Evolutionary conservation across 192 early-diverging fungal genomes (phyloP).

Genomic region (Coemansia sp.): DNA sequence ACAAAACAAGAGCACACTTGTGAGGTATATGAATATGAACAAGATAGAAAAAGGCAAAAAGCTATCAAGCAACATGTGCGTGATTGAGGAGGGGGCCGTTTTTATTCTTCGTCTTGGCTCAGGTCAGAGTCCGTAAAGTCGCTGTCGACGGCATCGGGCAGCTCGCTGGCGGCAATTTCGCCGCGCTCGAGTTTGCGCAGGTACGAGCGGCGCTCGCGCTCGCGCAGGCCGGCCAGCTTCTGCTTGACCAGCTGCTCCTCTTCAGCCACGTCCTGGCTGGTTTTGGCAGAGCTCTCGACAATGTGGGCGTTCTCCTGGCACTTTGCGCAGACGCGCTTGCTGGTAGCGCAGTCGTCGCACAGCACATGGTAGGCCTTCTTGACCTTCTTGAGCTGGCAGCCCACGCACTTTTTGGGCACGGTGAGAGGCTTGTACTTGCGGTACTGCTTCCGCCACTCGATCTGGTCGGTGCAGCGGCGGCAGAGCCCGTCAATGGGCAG

Average conservation of each 20-base stretch:
- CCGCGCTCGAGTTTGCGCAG: slow-evolving; percentile 77
- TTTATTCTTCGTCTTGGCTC: slow-evolving; percentile 43
- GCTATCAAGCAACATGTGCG: too few relatives aligned
- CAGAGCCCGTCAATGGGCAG: slow-evolving; percentile 82
- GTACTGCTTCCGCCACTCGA: slow-evolving; percentile 87
- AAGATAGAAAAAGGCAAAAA: too few relatives aligned
- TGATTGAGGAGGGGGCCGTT: too few relatives aligned
- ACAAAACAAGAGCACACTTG: too few relatives aligned
- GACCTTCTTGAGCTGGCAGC: slow-evolving; percentile 78
- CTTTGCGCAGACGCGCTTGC: slow-evolving; percentile 88
- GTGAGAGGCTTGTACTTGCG: slow-evolving; percentile 97
- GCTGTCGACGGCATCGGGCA: slow-evolving; percentile 35
- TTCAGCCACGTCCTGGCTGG: slow-evolving; percentile 61
- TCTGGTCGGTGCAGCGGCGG: slow-evolving; percentile 68
- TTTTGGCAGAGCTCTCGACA: slow-evolving; percentile 58
- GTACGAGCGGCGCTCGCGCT: slow-evolving; percentile 81
- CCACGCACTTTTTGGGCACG: slow-evolving; percentile 72
- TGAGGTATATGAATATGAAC: neutral
- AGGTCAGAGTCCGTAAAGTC: slow-evolving; percentile 56
- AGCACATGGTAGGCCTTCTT: slow-evolving; percentile 94
- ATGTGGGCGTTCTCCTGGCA: slow-evolving; percentile 74
- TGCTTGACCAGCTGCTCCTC: slow-evolving; percentile 75
- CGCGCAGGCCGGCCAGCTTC: slow-evolving; percentile 67
- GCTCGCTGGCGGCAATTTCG: slow-evolving; percentile 56
- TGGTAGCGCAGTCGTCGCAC: slow-evolving; percentile 79